phyloP scores from a whole-genome alignment of 257 asterid species.

The Echites panduratus region DNA sequence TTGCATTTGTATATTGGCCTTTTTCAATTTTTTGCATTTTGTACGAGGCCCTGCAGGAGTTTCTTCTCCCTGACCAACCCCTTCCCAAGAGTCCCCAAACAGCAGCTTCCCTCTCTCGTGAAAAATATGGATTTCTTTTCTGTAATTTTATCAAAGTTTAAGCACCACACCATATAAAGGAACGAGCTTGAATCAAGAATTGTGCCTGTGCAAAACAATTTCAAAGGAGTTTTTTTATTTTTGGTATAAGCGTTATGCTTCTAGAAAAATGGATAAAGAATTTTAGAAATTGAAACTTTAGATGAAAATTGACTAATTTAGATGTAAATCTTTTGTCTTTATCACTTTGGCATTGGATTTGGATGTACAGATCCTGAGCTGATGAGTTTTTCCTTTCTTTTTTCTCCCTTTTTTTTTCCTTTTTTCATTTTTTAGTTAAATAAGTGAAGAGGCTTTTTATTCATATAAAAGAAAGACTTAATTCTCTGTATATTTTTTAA shows the following conservation, averaged over 20 bases:
- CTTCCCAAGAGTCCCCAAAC: background rate
- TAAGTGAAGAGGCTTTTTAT: too few species aligned
- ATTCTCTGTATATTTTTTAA: too few species aligned
- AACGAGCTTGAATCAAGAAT: background rate
- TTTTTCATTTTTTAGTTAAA: too few species aligned
- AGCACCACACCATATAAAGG: background rate
- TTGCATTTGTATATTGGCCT: background rate
- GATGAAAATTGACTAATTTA: too few species aligned
- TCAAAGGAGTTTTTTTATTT: background rate
- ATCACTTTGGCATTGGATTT: too few species aligned
- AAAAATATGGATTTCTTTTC: background rate
- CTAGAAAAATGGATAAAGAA: background rate
- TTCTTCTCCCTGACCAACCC: background rate
- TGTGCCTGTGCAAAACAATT: background rate
- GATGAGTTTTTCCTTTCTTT: too few species aligned
- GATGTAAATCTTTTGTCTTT: too few species aligned
- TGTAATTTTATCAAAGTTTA: background rate
- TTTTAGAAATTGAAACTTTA: too few species aligned
- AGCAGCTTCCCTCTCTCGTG: background rate
- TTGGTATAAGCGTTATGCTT: background rate
- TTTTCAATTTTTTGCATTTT: background rate
- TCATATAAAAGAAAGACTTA: too few species aligned
- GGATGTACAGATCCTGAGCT: too few species aligned
- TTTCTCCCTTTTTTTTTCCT: too few species aligned
- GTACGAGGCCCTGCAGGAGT: background rate